phyloP scores from a whole-genome alignment of 441 rosid genomes.

The Iberis amara region DNA sequence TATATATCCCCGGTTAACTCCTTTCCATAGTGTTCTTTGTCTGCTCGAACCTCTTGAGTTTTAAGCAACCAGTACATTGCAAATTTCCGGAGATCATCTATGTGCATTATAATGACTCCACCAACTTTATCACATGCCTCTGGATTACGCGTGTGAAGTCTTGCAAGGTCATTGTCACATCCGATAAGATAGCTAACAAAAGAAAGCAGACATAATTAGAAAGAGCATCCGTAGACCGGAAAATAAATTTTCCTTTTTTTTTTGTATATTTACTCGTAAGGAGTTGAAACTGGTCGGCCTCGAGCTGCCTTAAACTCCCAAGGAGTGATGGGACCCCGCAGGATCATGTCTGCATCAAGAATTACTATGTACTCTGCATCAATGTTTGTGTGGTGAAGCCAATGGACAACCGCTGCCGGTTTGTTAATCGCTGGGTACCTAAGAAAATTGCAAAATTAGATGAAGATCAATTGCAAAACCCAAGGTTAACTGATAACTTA shows the following conservation, averaged over 20 bases:
- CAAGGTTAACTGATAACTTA: constrained; percentile 35
- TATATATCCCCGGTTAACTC: constrained; percentile 90
- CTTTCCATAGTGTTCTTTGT: constrained; percentile 82
- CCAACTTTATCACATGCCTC: constrained; percentile 97
- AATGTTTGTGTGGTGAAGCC: constrained; percentile 83
- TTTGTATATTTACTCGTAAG: constrained; percentile 66
- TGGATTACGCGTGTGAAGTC: constrained; percentile 87
- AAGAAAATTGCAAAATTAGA: constrained; percentile 21
- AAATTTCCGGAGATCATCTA: constrained; percentile 83
- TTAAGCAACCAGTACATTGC: constrained; percentile 90
- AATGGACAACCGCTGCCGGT: constrained; percentile 96
- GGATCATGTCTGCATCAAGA: constrained; percentile 97
- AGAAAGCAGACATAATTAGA: background rate
- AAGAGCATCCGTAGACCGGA: background rate
- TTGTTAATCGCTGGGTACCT: constrained; percentile 99
- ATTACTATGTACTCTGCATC: constrained; percentile 92
- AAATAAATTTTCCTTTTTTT: background rate
- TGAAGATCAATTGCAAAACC: background rate
- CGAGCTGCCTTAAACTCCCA: constrained; percentile 93
- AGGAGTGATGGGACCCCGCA: constrained; percentile 95
- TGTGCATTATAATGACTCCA: constrained; percentile 95
- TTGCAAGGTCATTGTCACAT: constrained; percentile 88
- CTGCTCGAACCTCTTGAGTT: constrained; percentile 95
- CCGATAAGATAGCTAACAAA: constrained; percentile 80
- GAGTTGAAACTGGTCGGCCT: constrained; percentile 97